These are phyloP conservation scores for Eucalyptus microcorys DNA, from an alignment of 345 rosid genomes.

Conservation along the genomic window DNA sequence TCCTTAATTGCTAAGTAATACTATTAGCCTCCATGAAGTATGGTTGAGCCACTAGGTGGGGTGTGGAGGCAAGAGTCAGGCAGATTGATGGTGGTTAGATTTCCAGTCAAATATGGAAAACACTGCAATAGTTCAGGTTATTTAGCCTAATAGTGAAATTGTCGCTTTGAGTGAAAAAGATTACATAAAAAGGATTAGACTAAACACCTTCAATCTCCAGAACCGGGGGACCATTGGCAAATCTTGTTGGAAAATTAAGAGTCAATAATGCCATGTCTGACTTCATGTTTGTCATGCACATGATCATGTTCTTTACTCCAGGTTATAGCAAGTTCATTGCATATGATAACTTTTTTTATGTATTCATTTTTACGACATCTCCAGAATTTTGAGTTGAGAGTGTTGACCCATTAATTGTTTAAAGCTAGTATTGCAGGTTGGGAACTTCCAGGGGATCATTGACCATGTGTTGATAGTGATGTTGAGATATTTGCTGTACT, in stretches of 20 bases:
- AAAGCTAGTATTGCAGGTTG: neutral
- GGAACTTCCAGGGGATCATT: neutral
- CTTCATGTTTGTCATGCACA: constrained; percentile 83
- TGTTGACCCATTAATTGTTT: neutral
- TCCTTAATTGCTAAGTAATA: neutral
- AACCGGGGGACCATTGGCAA: constrained; percentile 86
- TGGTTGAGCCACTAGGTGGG: neutral
- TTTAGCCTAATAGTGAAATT: neutral
- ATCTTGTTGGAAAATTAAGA: constrained; percentile 84
- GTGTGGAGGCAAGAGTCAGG: neutral
- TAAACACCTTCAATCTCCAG: constrained; percentile 81
- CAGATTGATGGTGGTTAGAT: neutral
- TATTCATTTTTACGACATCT: neutral
- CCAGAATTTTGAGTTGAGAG: neutral
- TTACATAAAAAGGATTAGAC: constrained; percentile 84
- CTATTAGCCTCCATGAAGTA: neutral
- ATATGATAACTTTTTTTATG: neutral
- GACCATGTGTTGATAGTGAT: neutral
- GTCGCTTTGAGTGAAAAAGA: constrained; percentile 67
- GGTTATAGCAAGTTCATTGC: constrained; percentile 13
- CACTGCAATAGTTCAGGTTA: neutral
- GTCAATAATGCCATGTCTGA: constrained; percentile 90
- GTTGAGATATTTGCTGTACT: neutral
- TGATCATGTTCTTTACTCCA: constrained; percentile 84
- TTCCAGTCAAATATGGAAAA: neutral